These are phyloP conservation scores for Lyophyllum semitale DNA, from an alignment of 768 basidiomycete genomes.

Conservation along the genomic window DNA sequence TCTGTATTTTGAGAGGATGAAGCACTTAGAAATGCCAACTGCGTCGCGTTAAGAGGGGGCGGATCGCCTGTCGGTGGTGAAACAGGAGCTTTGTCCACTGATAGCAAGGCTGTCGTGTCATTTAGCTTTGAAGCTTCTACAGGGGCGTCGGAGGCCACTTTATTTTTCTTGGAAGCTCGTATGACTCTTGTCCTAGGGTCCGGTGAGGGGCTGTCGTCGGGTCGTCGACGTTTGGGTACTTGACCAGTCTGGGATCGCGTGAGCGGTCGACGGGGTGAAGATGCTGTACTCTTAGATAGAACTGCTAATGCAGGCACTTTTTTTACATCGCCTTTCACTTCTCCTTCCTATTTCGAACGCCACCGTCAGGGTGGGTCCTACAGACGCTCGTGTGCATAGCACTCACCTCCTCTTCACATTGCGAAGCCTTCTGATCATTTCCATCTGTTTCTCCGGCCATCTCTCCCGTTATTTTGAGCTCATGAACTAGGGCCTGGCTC, in stretches of 20 bases:
- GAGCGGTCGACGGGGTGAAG: constrained; percentile 25
- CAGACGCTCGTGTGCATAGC: not conserved
- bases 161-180: constrained; percentile 11
- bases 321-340: not conserved
- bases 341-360: not conserved
- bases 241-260: constrained; percentile 39
- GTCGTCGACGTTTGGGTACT: constrained; percentile 28
- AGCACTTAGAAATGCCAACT: constrained; percentile 14
- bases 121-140: not conserved
- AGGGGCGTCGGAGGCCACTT: not conserved
- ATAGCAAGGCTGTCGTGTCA: not conserved
- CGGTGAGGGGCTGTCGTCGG: constrained; percentile 18
- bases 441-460: constrained; percentile 12
- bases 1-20: constrained; percentile 14
- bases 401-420: constrained; percentile 6
- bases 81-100: not conserved
- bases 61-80: constrained; percentile 3
- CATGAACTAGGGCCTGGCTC: constrained; percentile 22
- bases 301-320: not conserved
- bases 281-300: not conserved
- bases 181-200: constrained; percentile 6
- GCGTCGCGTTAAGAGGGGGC: constrained; percentile 2
- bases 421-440: not conserved
- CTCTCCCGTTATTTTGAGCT: constrained; percentile 19
- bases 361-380: not conserved